Evolutionary conservation across 148 eudicot species (phyloP).

Genomic region (Fagopyrum esculentum): DNA sequence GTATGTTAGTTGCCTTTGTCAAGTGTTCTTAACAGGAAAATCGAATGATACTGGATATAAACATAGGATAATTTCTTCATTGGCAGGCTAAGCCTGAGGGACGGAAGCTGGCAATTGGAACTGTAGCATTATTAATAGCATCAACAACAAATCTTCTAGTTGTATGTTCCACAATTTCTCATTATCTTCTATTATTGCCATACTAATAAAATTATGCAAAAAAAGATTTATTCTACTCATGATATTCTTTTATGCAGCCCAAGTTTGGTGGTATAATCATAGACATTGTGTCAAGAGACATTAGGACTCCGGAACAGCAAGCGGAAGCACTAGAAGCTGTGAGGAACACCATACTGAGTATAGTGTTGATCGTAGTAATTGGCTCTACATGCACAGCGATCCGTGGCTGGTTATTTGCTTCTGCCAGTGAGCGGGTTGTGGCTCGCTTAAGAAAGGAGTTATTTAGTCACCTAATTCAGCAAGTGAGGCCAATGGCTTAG

Average conservation of each 20-base stretch:
- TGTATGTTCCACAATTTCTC: slow-evolving; percentile 33
- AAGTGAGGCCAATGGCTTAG: slow-evolving; percentile 31
- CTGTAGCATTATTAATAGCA: slow-evolving; percentile 71
- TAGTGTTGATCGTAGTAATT: slow-evolving; percentile 52
- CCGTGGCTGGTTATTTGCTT: slow-evolving; percentile 77
- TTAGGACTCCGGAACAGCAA: slow-evolving; percentile 56
- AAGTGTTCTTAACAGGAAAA: background rate
- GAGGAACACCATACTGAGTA: slow-evolving; percentile 55
- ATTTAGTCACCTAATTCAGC: slow-evolving; percentile 68
- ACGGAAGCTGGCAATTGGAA: slow-evolving; percentile 53
- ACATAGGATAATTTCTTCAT: background rate
- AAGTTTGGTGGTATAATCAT: slow-evolving; percentile 81
- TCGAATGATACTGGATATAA: background rate
- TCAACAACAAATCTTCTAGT: slow-evolving; percentile 64
- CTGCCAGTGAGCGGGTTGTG: slow-evolving; percentile 93
- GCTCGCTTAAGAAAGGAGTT: slow-evolving; percentile 74
- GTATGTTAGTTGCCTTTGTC: slow-evolving; percentile 34
- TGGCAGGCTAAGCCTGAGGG: slow-evolving; percentile 86
- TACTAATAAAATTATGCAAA: background rate
- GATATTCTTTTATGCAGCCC: slow-evolving; percentile 45
- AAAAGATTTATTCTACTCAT: background rate
- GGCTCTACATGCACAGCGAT: slow-evolving; percentile 67
- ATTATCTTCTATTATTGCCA: background rate
- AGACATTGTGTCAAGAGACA: slow-evolving; percentile 82
- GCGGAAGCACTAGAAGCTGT: slow-evolving; percentile 53